Evolutionary conservation across 352 stramenopile species (phyloP).

Genomic region (Globisporangium nunn): DNA sequence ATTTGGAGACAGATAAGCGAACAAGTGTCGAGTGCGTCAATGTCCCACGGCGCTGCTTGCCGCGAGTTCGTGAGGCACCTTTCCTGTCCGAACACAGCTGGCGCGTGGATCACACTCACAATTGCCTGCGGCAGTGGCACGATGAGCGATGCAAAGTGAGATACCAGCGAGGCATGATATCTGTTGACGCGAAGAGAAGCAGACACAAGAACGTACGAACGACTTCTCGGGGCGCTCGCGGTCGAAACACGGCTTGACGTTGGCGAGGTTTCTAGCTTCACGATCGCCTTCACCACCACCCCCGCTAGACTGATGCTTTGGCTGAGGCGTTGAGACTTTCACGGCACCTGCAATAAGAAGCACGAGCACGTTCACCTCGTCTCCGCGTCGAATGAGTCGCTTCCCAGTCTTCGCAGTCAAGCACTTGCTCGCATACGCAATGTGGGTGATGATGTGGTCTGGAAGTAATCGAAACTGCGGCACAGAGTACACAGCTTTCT

Average conservation of each 20-base stretch:
- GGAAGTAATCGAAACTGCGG: slow-evolving; percentile 38
- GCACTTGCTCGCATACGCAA: slow-evolving; percentile 55
- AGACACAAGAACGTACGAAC: slow-evolving; percentile 6
- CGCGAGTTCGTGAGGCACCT: slow-evolving; percentile 33
- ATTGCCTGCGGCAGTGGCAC: slow-evolving; percentile 19
- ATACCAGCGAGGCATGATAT: not conserved
- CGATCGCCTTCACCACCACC: no score
- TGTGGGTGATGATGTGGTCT: slow-evolving; percentile 43
- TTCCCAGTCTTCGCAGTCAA: slow-evolving; percentile 33
- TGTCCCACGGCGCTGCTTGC: slow-evolving; percentile 36
- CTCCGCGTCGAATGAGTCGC: slow-evolving; percentile 38
- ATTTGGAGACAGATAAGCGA: slow-evolving; percentile 45
- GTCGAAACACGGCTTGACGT: slow-evolving; percentile 4
- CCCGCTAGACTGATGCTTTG: not conserved
- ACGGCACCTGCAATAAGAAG: slow-evolving; percentile 56
- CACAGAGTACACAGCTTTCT: slow-evolving; percentile 45
- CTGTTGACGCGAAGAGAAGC: not conserved
- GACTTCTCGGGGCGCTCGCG: slow-evolving; percentile 5
- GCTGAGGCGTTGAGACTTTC: slow-evolving; percentile 39
- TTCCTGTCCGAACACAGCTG: slow-evolving; percentile 72
- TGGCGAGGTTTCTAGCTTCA: no score
- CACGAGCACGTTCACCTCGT: slow-evolving; percentile 54
- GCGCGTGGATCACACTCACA: slow-evolving; percentile 48
- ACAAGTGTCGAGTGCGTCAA: slow-evolving; percentile 54
- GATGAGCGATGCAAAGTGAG: not conserved